A percentile compares a stretch with the other conserved stretches of the same genome.
These are phyloP conservation scores for Apiotrichum veenhuisii DNA, from an alignment of 1,284 basidiomycete species.

Conservation along the genomic window DNA sequence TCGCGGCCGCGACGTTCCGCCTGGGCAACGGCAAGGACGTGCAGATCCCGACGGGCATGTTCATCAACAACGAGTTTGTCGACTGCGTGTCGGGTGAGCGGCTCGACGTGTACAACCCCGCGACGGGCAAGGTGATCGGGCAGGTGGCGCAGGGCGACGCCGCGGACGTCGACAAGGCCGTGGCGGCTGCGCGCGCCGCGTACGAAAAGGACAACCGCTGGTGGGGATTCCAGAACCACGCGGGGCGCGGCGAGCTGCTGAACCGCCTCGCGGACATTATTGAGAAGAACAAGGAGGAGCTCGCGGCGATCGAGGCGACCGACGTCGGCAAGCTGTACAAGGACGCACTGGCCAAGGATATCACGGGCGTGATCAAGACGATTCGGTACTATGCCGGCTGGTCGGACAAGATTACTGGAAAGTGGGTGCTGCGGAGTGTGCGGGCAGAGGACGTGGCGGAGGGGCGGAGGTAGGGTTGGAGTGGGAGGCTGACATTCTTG, in stretches of 20 bases:
- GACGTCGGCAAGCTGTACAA: conserved; percentile 81
- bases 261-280: conserved; percentile 86
- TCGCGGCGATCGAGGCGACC: conserved; percentile 69
- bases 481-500: too few relatives aligned
- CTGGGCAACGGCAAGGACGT: conserved; percentile 22
- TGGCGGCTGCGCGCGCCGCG: conserved; percentile 72
- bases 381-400: conserved; percentile 57
- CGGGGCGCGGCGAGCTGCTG: conserved; percentile 69
- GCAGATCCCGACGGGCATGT: conserved; percentile 15
- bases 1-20: conserved; percentile 8
- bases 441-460: too few relatives aligned
- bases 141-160: conserved; percentile 33
- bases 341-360: conserved; percentile 74
- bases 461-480: too few relatives aligned
- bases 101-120: conserved; percentile 45
- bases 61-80: conserved; percentile 40
- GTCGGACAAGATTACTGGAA: conserved; percentile 72
- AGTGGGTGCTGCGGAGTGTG: conserved; percentile 41
- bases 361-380: conserved; percentile 72
- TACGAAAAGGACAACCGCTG: conserved; percentile 69
- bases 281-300: conserved; percentile 64
- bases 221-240: conserved; percentile 56
- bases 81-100: conserved; percentile 25
- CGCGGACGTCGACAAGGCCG: conserved; percentile 77
- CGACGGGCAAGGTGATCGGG: conserved; percentile 55